A percentile compares a stretch with the other conserved stretches of the same genome.
Evolutionary conservation across 306 rosid species (phyloP).

Genomic region (Pyrus communis): DNA sequence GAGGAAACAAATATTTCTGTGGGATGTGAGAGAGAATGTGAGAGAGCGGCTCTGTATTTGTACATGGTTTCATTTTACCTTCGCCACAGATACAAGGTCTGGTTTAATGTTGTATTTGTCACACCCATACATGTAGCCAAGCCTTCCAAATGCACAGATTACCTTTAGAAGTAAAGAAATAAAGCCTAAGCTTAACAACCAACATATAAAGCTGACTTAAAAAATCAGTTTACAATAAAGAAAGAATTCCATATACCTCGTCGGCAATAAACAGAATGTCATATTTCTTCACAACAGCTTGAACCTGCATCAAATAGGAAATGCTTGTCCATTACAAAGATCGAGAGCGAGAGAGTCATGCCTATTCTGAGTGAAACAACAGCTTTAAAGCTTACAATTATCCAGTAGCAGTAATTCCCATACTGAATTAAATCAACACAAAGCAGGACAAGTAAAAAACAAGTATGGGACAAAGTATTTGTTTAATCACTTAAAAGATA

Average conservation of each 20-base stretch:
- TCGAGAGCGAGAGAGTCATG: background rate
- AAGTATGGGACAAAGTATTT: background rate
- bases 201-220: background rate
- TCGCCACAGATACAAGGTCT: conserved; percentile 84
- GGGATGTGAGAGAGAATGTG: background rate
- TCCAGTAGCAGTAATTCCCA: background rate
- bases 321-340: background rate
- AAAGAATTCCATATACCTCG: conserved; percentile 49
- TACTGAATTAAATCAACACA: background rate
- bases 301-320: conserved; percentile 53
- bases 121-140: conserved; percentile 82
- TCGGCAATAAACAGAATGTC: conserved; percentile 94
- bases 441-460: background rate
- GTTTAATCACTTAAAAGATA: background rate
- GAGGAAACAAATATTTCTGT: background rate
- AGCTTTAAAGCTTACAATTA: background rate
- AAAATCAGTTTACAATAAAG: background rate
- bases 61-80: conserved; percentile 40
- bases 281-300: conserved; percentile 84
- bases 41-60: background rate
- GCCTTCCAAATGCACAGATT: conserved; percentile 93
- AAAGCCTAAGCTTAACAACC: conserved; percentile 2
- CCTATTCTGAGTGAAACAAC: background rate
- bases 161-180: conserved; percentile 43
- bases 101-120: conserved; percentile 90